These are phyloP conservation scores for Crithidia fasciculata DNA, from an alignment of 208 protist genomes.

Conservation along the genomic window DNA sequence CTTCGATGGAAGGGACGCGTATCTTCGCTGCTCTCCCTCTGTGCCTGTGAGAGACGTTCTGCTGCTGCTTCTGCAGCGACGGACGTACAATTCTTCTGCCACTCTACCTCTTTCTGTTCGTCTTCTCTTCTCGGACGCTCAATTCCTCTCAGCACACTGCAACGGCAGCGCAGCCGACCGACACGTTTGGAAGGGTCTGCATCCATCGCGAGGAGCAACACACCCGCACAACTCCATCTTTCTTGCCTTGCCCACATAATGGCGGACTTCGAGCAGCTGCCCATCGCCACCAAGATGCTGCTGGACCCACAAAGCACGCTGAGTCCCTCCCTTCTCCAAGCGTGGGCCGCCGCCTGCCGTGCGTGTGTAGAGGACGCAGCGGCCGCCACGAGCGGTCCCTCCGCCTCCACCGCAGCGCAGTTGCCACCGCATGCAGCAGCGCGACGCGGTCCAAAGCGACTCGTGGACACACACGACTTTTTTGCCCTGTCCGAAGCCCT, in stretches of 20 bases:
- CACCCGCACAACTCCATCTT: no score
- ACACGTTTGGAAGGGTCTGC: no score
- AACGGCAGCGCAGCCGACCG: no score
- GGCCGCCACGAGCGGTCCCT: background rate
- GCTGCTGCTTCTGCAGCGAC: background rate
- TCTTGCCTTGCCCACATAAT: background rate
- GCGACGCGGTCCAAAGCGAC: conserved; percentile 11
- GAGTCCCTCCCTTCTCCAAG: background rate
- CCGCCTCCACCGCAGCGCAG: background rate
- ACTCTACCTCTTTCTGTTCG: background rate
- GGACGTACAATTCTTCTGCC: background rate
- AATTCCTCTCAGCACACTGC: no score
- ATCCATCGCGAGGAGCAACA: no score
- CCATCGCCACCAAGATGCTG: conserved; percentile 25
- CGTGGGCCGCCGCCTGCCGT: conserved; percentile 12
- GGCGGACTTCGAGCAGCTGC: conserved; percentile 9
- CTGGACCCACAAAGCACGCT: conserved; percentile 11
- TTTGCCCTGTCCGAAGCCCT: conserved; percentile 56
- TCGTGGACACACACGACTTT: conserved; percentile 53
- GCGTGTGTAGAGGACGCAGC: background rate
- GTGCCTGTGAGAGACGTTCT: background rate
- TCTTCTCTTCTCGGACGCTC: conserved; percentile 1
- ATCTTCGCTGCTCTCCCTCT: background rate
- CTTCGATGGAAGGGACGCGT: background rate
- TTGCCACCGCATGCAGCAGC: background rate